Conservation (phyloP, 2,329 filamentous ascomycete species). For the Fusarium redolens region DNA sequence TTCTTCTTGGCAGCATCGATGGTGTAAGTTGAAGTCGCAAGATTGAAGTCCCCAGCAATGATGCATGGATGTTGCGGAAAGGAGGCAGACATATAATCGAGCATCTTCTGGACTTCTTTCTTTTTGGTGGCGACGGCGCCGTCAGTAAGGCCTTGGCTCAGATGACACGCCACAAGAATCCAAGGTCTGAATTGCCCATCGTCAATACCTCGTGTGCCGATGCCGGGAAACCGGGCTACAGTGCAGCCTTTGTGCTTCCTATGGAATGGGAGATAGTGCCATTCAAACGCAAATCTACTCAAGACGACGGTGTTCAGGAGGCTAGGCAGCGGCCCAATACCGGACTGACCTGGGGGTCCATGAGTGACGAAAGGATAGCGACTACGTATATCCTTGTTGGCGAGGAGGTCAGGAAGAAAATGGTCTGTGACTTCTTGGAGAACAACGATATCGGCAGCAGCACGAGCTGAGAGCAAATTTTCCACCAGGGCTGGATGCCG, state of each 20-base stretch:
- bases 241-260: slow-evolving; percentile 69
- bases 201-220: slow-evolving; percentile 13
- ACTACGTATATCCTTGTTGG: slow-evolving; percentile 55
- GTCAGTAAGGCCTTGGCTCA: slow-evolving; percentile 71
- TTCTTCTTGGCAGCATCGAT: slow-evolving; percentile 64
- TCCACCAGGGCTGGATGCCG: slow-evolving; percentile 58
- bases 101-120: slow-evolving; percentile 63
- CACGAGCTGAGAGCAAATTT: slow-evolving; percentile 57
- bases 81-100: slow-evolving; percentile 56
- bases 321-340: slow-evolving; percentile 67
- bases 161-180: slow-evolving; percentile 68
- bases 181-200: slow-evolving; percentile 50
- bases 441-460: slow-evolving; percentile 60
- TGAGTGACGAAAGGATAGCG: slow-evolving; percentile 68
- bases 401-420: slow-evolving; percentile 68
- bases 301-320: slow-evolving; percentile 71
- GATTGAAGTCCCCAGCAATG: slow-evolving; percentile 73
- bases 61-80: slow-evolving; percentile 63
- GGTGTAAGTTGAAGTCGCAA: slow-evolving; percentile 68
- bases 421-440: slow-evolving; percentile 74
- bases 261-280: slow-evolving; percentile 65
- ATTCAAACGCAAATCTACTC: slow-evolving; percentile 65
- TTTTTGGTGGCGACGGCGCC: slow-evolving; percentile 67
- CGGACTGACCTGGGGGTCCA: slow-evolving; percentile 63
- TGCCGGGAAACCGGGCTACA: slow-evolving; percentile 56